These are phyloP conservation scores for Prunella vulgaris DNA, from an alignment of 257 asterid genomes.

Conservation along the genomic window DNA sequence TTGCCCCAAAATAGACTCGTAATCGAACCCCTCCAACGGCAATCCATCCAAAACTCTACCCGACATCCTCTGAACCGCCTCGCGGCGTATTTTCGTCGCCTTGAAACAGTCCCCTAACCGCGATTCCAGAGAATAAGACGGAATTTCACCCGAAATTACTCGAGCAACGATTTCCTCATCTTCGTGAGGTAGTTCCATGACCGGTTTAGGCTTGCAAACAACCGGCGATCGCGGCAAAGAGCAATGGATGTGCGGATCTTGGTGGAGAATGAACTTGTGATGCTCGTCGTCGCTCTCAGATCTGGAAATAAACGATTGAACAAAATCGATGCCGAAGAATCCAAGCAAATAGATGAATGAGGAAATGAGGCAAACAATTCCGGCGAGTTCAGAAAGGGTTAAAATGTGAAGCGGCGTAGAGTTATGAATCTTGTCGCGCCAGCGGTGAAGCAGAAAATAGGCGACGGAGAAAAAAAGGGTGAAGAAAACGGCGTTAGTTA, in stretches of 20 bases:
- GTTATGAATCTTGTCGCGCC: conserved; percentile 89
- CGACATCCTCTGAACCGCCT: conserved; percentile 71
- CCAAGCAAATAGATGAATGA: conserved; percentile 80
- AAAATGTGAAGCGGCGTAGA: conserved; percentile 81
- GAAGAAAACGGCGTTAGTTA: conserved; percentile 87
- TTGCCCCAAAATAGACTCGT: conserved; percentile 77
- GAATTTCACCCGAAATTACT: conserved; percentile 65
- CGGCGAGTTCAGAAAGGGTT: conserved; percentile 74
- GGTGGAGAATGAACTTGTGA: conserved; percentile 37
- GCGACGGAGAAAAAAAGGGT: conserved; percentile 84
- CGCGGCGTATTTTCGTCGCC: conserved; percentile 70
- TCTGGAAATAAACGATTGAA: conserved; percentile 66
- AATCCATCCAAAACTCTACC: conserved; percentile 62
- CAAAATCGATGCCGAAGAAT: conserved; percentile 86
- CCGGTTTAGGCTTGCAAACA: not conserved
- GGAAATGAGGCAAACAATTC: conserved; percentile 56
- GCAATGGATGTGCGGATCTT: conserved; percentile 36
- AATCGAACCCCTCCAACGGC: conserved; percentile 81
- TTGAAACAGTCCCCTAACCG: conserved; percentile 63
- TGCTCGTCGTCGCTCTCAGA: conserved; percentile 48
- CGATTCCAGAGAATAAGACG: conserved; percentile 75
- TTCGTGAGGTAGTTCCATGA: conserved; percentile 37
- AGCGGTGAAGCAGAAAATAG: conserved; percentile 73
- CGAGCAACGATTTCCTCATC: conserved; percentile 60
- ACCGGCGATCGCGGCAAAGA: conserved; percentile 26